Base-by-base conservation (phyloP, 495 filamentous ascomycete genomes). In the Penicillium riverlandense region DNA sequence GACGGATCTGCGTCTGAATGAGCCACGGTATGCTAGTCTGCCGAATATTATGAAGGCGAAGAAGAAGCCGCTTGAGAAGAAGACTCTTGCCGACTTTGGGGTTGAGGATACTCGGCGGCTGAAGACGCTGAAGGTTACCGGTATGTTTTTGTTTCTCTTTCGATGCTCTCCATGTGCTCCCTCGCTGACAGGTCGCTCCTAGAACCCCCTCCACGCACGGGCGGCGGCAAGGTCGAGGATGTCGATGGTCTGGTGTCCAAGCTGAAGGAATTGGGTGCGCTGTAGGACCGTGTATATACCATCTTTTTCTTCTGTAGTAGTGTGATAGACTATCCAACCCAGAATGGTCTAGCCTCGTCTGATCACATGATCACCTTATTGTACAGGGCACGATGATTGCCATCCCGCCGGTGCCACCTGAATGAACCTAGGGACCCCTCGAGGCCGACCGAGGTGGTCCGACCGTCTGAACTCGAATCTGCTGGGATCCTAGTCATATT, bases 21-120 rank as follows among this genome's bases (percentile, higher is more conserved):
- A 94, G 78, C 94, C 92, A 43, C 69, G 94, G 40, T 98, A 96
- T 68, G 91, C 90, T 40, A 95, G 80, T 64, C 62, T 98, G 75
- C 91, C 88, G 54, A 96, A 96, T 67, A 97, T 98, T 47, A 98
- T 98, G 94, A 97, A 96, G 82, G 92, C 92, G 43, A 97, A 97
- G 85, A 98, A 97, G 86, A 98, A 97, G 82, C 84, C 85, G 54
- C 57, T 98, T 53, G 87, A 89, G 65, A 97, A 95, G 84, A 85
- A 86, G 78, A 86, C 71, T 38, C 59, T 95, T 61, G 78, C 64
- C 39, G 91, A 97, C 61, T 84, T 82, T 63, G 89, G 86, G 0
- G 75, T 90, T 8, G 81, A 88, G 57, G 73, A 79, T 40, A 72
- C 72, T 65, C 81, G 71, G 63, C 72, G 91, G 58, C 69, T 98